Percentiles rank a stretch among this genome's conserved stretches.
phyloP scores from a whole-genome alignment of 345 rosid genomes.

The Hevea brasiliensis region DNA sequence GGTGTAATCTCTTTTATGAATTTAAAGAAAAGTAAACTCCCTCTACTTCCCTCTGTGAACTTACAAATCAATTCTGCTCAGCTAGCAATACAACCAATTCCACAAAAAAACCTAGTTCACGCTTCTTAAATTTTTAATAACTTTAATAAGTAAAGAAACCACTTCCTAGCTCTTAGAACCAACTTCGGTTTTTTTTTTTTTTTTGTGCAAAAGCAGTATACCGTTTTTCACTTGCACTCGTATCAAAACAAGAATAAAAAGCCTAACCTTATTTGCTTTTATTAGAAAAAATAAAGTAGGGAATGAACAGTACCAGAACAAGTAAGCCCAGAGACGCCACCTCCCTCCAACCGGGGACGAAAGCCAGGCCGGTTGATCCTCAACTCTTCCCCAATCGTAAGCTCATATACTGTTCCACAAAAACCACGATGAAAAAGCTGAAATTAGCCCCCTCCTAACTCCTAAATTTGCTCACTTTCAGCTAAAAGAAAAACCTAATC shows the following conservation, averaged over 20 bases:
- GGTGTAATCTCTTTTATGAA: no score
- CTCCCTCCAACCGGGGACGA: constrained; percentile 99
- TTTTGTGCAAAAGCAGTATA: no score
- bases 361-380: constrained; percentile 59
- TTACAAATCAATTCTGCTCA: not conserved
- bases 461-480: not conserved
- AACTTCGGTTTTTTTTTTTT: not conserved
- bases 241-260: not conserved
- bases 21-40: not conserved
- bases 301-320: constrained; percentile 80
- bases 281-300: constrained; percentile 35
- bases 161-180: not conserved
- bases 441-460: constrained; percentile 11
- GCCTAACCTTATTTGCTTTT: constrained; percentile 28
- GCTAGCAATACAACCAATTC: not conserved
- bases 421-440: constrained; percentile 8
- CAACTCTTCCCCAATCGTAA: constrained; percentile 55
- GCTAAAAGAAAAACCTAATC: constrained; percentile 6
- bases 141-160: not conserved
- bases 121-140: constrained; percentile 4
- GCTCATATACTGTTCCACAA: constrained; percentile 53
- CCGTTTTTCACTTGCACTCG: not conserved
- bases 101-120: constrained; percentile 16
- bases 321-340: constrained; percentile 94
- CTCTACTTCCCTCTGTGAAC: not conserved